A percentile compares a stretch with the other conserved stretches of the same genome.
phyloP scores from a whole-genome alignment of 768 basidiomycete species.

The Naganishia antarctica region DNA sequence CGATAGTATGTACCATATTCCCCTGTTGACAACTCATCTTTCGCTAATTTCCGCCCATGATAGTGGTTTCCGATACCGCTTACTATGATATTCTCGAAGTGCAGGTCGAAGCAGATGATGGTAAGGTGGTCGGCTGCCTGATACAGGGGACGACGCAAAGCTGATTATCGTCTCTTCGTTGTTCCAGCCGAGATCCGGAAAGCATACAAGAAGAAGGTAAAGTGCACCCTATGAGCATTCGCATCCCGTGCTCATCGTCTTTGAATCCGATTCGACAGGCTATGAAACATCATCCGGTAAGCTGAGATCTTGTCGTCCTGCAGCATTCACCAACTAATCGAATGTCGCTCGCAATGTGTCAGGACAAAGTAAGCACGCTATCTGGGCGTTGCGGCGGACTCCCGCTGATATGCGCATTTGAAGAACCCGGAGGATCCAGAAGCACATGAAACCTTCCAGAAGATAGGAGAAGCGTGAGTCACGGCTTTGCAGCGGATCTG shows the following conservation, averaged over 20 bases:
- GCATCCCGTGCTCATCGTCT: neutral
- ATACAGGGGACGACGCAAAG: neutral
- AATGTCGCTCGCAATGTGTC: neutral
- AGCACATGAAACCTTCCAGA: conserved; percentile 50
- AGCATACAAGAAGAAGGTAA: conserved; percentile 86
- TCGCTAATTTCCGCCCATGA: too few species aligned
- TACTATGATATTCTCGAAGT: conserved; percentile 84
- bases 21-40: too few species aligned
- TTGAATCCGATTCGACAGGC: conserved; percentile 55
- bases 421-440: conserved; percentile 85
- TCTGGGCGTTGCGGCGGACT: neutral
- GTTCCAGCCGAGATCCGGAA: conserved; percentile 73
- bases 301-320: conserved; percentile 21
- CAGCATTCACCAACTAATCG: conserved; percentile 8
- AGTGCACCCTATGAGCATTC: conserved; percentile 36
- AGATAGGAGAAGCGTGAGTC: conserved; percentile 19
- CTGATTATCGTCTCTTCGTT: neutral
- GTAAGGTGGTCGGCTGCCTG: neutral
- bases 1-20: too few species aligned
- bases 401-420: neutral
- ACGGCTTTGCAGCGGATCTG: too few species aligned
- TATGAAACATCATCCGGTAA: conserved; percentile 51
- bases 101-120: conserved; percentile 62
- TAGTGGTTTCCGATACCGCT: conserved; percentile 49
- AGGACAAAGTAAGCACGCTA: conserved; percentile 13